Conservation (phyloP, 176 grass and related monocot genomes). For the Microstegium vimineum region DNA sequence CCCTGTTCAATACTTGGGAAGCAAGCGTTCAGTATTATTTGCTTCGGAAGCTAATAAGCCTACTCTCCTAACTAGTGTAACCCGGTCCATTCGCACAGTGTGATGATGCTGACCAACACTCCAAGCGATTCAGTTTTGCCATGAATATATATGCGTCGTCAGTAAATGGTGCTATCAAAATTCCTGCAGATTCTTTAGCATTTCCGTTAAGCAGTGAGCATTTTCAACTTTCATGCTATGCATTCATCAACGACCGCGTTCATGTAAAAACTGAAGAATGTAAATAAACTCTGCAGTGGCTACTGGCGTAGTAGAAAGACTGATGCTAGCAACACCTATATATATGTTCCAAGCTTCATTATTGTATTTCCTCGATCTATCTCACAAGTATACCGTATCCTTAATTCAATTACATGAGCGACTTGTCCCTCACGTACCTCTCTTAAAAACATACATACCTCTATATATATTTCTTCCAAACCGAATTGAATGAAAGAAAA, state of each 20-base stretch:
- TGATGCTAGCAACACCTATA: background rate
- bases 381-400: conserved; percentile 48
- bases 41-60: conserved; percentile 27
- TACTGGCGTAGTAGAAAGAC: background rate
- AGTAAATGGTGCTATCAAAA: background rate
- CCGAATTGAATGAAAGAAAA: conserved; percentile 19
- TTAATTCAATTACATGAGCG: conserved; percentile 30
- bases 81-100: too few relatives aligned
- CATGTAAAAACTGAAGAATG: background rate
- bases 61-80: background rate
- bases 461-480: conserved; percentile 19
- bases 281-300: background rate
- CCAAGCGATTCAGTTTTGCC: background rate
- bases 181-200: background rate
- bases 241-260: background rate
- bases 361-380: conserved; percentile 49
- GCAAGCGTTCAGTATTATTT: conserved; percentile 41
- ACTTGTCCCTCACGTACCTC: background rate
- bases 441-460: conserved; percentile 29
- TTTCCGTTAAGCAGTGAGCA: background rate
- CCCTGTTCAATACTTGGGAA: conserved; percentile 35
- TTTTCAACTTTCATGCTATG: background rate
- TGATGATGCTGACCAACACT: background rate
- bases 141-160: background rate
- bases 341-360: conserved; percentile 28